Evolutionary conservation across 139 green algal species (phyloP), one percentile per base, ranked within the genome.

Genomic region (Picochlorum sp.): DNA sequence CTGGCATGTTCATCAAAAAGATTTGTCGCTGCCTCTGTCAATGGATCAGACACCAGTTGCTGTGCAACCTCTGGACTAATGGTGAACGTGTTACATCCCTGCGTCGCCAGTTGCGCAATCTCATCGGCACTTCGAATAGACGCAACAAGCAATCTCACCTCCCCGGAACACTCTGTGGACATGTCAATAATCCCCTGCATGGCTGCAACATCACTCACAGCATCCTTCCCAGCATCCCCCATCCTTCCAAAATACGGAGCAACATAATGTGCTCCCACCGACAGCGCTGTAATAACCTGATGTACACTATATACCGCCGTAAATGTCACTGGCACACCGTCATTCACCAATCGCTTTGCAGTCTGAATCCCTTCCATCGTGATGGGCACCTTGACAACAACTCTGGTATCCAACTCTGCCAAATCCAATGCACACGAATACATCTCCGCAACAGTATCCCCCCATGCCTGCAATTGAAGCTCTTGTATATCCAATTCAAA

Each of bases 201-300:
- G n/a, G 77, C 30, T 0, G 68, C 21, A 7, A 84, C 68, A 18
- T 76, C 65, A 6, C 66, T 50, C 20, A 38, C 6, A 34, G 66
- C 70, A 14, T 77, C 49, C 34, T 69, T 68, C n/a, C 70, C 70
- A 4, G 75, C 72, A 58, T 88, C 81, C 6, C 77, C 79, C 83
- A 95, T 95, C 41, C 84, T 67, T 0, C 86, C 86, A 11, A 95
- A 66, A 71, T 93, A 95, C 2, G 88, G 82, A 9, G 87, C 85
- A 1, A 77, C 84, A 66, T 95, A 95, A 18, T 81, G 72, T 1
- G 88, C 87, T 0, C 86, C 88, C 9, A 88, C 63, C 1, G 74
- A 67, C 37, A 83, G 66, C 5, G 88, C 79, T 13, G 82, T 38
- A 24, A 90, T 66, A 23, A 77, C 73, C 56, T 91, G 84, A 26